Evolutionary conservation across 768 basidiomycete species (phyloP), one percentile per base, ranked within the genome.

Genomic region (Auriscalpium microsporum): DNA sequence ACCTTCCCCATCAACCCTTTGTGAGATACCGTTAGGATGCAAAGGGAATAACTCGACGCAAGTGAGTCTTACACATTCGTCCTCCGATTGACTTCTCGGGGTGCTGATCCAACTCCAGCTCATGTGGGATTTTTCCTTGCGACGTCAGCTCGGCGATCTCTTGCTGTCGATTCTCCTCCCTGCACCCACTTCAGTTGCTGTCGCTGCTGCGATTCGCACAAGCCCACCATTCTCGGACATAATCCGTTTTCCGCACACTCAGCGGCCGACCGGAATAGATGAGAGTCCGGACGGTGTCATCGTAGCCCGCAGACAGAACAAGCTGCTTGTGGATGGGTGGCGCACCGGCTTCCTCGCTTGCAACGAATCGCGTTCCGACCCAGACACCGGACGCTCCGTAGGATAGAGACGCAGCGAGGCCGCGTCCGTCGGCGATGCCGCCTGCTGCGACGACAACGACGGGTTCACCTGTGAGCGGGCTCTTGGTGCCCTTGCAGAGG

Each of bases 331-430:
- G 87, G 60, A 68, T 78, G 36, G 79, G 79, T 10, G 90, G 84
- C 2, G 90, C 90, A 38, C 83, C 86, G 0, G 90, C 88, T 67
- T 92, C 88, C 38, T 76, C 81, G 62, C 84, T 83, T 10, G 90
- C 88, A 44, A 91, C 88, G 65, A 93, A 93, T 40, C 90, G 83
- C 5, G 90, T 93, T 42, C 87, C 87, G 38, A 90, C 88, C 91
- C 91, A 94, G 3, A 93, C 86, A 45, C 85, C 91, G 3, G 84
- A 75, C 5, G 90, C 91, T 48, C 91, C 91, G 59, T 70, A 87
- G 80, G 84, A 76, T 54, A 90, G 78, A 33, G 87, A 71, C 16
- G 83, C 86, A 13, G 90, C 88, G 14, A 92, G 76, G 36, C 88
- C 87, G 36, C 89, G 80, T 11, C 90, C 90, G 62, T 91, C 88